Base-by-base conservation (phyloP, 2,329 filamentous ascomycete species). In the Cercospora beticola region DNA sequence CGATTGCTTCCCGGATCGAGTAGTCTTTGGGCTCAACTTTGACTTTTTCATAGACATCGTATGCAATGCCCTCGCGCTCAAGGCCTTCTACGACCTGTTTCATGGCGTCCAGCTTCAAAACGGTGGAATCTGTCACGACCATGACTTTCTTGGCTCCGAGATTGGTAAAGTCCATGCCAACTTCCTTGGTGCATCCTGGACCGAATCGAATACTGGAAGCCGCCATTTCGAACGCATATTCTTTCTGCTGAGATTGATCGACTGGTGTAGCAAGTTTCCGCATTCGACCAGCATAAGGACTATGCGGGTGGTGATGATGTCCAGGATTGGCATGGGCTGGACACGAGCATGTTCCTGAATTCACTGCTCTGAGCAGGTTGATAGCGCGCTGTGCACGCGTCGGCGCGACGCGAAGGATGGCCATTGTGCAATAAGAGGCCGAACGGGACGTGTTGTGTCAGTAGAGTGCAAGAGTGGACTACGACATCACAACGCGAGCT, bases 181-280 rank as follows among this genome's bases (percentile, higher is more conserved):
- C 93, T 81, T 99, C 95, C 80, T 93, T 92, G 26, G 95, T 99
- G 66, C 91, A 92, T 5, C 95, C 95, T 0, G 93, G 92, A 0
- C 95, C 95, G 76, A 98, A 99, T 12, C 95, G 89, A 76, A 99
- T 97, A 30, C 91, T 92, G 0, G 92, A 97, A 1, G 95, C 93
- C 0, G 95, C 95, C 94, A 99, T 97, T 80, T 99, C 95, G 78
- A 99, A 99, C 14, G 95, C 95, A 82, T 99, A 99, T 80, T 99
- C 95, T 79, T 96, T 97, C 76, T 93, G 87, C 72, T 89, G 87
- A 2, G 87, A 86, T 8, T 86, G 82, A 75, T 93, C 90, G 30
- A 91, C 82, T 0, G 94, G 92, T 0, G 92, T 94, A n/a, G 92
- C 93, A 68, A 94, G 82, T 69, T 68, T 72, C 9, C 77, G 86